A percentile compares a stretch with the other conserved stretches of the same genome.
These are phyloP conservation scores for Poronia punctata DNA, from an alignment of 495 filamentous ascomycete genomes.

Conservation along the genomic window DNA sequence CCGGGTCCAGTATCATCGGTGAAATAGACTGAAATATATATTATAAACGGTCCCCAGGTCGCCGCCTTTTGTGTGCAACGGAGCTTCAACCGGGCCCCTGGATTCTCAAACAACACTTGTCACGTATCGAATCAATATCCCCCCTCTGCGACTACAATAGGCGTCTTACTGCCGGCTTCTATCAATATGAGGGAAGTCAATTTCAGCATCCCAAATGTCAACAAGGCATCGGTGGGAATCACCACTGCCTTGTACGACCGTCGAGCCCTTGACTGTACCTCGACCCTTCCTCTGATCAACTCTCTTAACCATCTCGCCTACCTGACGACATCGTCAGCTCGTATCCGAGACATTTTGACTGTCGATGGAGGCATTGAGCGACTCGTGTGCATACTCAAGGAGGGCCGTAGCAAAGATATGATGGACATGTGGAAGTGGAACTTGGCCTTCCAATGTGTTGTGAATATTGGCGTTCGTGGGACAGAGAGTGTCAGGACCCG, in stretches of 20 bases:
- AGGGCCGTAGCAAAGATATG: slow-evolving; percentile 90
- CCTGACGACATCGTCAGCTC: slow-evolving; percentile 95
- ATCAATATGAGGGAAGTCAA: slow-evolving; percentile 85
- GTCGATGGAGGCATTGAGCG: slow-evolving; percentile 97
- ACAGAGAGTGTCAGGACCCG: slow-evolving; percentile 88
- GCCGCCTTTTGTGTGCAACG: not conserved
- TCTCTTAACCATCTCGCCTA: slow-evolving; percentile 97
- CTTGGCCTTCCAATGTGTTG: slow-evolving; percentile 94
- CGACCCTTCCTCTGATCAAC: slow-evolving; percentile 93
- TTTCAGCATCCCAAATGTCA: slow-evolving; percentile 98
- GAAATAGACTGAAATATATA: slow-evolving; percentile 14
- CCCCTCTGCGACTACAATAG: too few species aligned
- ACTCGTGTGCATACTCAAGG: slow-evolving; percentile 94
- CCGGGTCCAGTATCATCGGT: too few species aligned
- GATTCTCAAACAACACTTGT: too few species aligned
- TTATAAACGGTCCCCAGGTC: slow-evolving; percentile 8
- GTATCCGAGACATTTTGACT: slow-evolving; percentile 93
- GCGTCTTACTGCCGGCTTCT: too few species aligned
- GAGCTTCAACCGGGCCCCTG: too few species aligned
- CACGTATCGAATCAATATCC: too few species aligned
- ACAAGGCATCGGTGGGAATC: slow-evolving; percentile 98
- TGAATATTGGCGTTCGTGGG: slow-evolving; percentile 95
- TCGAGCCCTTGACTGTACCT: slow-evolving; percentile 94
- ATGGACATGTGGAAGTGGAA: slow-evolving; percentile 99
- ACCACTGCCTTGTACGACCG: slow-evolving; percentile 97